A percentile compares a stretch with the other conserved stretches of the same genome.
Conservation (phyloP, 2,329 filamentous ascomycete species). For the Tolypocladium nubicola region DNA sequence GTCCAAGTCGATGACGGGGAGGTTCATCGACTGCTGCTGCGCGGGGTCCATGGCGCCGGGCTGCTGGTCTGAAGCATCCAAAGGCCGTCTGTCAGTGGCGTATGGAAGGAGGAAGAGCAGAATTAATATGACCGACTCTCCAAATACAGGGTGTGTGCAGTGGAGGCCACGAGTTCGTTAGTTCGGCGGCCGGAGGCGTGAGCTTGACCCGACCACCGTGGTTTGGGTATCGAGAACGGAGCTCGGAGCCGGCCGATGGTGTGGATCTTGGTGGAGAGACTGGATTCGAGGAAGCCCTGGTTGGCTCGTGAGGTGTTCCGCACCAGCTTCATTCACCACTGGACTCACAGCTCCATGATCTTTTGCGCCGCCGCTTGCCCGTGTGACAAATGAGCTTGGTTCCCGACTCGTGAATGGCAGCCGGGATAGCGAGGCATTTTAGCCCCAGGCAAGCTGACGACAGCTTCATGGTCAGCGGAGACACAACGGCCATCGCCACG, state of each 20-base stretch:
- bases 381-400: neutral
- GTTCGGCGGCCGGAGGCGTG: neutral
- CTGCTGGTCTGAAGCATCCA: neutral
- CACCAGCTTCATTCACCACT: neutral
- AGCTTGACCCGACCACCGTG: neutral
- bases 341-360: neutral
- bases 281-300: neutral
- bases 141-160: neutral
- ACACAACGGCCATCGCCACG: neutral
- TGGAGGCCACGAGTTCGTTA: neutral
- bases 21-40: slow-evolving; percentile 36
- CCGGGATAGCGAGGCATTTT: neutral
- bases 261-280: neutral
- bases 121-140: neutral
- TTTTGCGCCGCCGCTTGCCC: neutral
- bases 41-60: slow-evolving; percentile 9
- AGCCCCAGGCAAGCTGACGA: neutral
- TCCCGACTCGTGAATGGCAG: neutral
- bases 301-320: neutral
- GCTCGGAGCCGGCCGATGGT: slow-evolving; percentile 6
- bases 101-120: neutral
- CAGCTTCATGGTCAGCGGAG: neutral
- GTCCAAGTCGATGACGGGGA: slow-evolving; percentile 50
- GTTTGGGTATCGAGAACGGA: neutral
- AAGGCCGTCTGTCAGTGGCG: neutral